Evolutionary conservation across 345 rosid species (phyloP), one percentile per base, ranked within the genome.

Genomic region (Ceriops tagal): DNA sequence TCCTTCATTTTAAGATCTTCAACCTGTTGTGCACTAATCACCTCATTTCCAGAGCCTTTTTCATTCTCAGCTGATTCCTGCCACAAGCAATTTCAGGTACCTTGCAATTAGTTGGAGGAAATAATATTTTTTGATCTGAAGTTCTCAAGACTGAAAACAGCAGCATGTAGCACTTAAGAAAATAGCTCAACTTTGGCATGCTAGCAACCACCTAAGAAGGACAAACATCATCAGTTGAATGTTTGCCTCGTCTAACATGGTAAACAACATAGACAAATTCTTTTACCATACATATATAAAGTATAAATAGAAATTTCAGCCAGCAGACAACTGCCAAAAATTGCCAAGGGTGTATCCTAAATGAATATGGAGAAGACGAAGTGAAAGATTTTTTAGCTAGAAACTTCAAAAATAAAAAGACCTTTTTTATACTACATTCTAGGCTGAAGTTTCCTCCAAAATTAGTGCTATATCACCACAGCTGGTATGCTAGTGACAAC

Each of bases 1-100:
- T 88, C 99, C 83, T 92, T 90, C 92, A 87, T 73, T 81, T 89
- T 90, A 27, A 87, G 87, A 66, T 95, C 96, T 72, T 95, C 97
- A 47, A 98, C 98, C 82, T 77, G 82, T 72, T 90, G 83, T 56
- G 93, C 99, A 78, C 99, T 95, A 9, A 89, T 77, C 68, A 90
- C 71, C 70, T 79, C 89, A 58, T 78, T 76, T 69, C 82, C 89
- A 75, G 84, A 65, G 55, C 80, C 82, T 53, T 83, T 82, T 69
- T 70, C 83, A 7, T 77, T 88, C 61, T 81, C 91, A 27, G 61
- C 30, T 65, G 90, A 82, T 67, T 80, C 88, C 96, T 90, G 81
- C 30, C 55, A 39, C 35, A 67, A 9, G 46, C 20, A 43, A 61
- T 39, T 19, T 2, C 8, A 34, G 19, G 59, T 27, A 16, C 27